phyloP scores from a whole-genome alignment of 2,329 filamentous ascomycete species.

The Thermochaetoides dissita region DNA sequence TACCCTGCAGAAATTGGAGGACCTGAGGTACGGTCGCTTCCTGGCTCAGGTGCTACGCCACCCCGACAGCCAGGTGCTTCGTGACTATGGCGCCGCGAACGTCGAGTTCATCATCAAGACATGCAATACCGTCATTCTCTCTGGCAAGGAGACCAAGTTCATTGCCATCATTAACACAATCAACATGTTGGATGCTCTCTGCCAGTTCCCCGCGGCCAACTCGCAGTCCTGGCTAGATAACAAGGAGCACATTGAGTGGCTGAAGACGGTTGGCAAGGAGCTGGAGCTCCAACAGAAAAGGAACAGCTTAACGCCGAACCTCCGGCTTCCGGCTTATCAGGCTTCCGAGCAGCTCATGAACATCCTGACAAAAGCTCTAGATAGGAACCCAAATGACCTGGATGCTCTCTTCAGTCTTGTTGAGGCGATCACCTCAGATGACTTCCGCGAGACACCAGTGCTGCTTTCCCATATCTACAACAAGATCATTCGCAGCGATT shows the following conservation, averaged over 20 bases:
- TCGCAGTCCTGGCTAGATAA: constrained; percentile 57
- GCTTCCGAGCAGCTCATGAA: constrained; percentile 76
- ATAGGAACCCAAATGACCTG: constrained; percentile 58
- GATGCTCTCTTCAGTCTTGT: constrained; percentile 77
- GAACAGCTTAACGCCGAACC: constrained; percentile 53
- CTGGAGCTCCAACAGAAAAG: constrained; percentile 60
- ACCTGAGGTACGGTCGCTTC: constrained; percentile 79
- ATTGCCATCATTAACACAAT: constrained; percentile 73
- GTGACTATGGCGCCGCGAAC: constrained; percentile 60
- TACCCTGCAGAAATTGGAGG: constrained; percentile 64
- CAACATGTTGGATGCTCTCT: constrained; percentile 69
- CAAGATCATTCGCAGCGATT: constrained; percentile 69
- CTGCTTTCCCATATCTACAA: constrained; percentile 75
- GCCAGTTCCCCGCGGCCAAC: constrained; percentile 43
- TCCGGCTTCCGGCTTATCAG: constrained; percentile 78
- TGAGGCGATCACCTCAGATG: constrained; percentile 68
- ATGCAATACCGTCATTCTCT: constrained; percentile 47
- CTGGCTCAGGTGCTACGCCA: constrained; percentile 76
- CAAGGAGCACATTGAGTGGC: constrained; percentile 44
- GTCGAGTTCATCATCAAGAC: constrained; percentile 57
- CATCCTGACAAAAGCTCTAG: constrained; percentile 69
- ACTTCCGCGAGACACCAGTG: constrained; percentile 62
- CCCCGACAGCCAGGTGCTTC: constrained; percentile 57
- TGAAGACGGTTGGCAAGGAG: constrained; percentile 58
- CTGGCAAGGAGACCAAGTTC: constrained; percentile 55